Conservation (phyloP, 176 grass and related monocot genomes). For the Cymbopogon citratus region DNA sequence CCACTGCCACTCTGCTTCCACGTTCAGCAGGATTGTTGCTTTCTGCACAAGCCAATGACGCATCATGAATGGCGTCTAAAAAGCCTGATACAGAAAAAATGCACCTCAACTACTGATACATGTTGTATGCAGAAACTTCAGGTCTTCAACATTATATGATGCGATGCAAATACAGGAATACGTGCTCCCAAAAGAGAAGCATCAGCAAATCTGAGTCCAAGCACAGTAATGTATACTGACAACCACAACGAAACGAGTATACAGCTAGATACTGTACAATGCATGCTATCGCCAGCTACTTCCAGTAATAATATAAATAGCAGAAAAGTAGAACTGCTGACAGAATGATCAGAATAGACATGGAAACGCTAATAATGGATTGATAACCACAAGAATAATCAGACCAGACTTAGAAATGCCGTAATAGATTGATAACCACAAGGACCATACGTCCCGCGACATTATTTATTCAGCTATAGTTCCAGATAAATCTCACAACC, state of each 20-base stretch:
- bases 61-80: background rate
- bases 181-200: background rate
- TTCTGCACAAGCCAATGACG: no score
- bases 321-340: background rate
- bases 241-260: background rate
- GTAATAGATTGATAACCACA: background rate
- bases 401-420: background rate
- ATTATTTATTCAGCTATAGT: conserved; percentile 58
- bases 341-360: background rate
- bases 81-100: background rate
- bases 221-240: background rate
- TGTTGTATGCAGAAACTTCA: background rate
- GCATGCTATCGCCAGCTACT: background rate
- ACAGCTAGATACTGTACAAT: background rate
- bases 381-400: background rate
- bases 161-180: background rate
- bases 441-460: conserved; percentile 24
- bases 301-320: background rate
- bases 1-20: no score
- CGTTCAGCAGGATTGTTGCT: no score
- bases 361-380: background rate
- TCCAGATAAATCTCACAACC: conserved; percentile 40
- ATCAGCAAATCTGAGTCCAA: background rate
- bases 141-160: background rate
- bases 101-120: background rate